A percentile compares a stretch with the other conserved stretches of the same genome.
These are phyloP conservation scores for Metschnikowia lachancei DNA, from an alignment of 805 yeast genomes.

Conservation along the genomic window DNA sequence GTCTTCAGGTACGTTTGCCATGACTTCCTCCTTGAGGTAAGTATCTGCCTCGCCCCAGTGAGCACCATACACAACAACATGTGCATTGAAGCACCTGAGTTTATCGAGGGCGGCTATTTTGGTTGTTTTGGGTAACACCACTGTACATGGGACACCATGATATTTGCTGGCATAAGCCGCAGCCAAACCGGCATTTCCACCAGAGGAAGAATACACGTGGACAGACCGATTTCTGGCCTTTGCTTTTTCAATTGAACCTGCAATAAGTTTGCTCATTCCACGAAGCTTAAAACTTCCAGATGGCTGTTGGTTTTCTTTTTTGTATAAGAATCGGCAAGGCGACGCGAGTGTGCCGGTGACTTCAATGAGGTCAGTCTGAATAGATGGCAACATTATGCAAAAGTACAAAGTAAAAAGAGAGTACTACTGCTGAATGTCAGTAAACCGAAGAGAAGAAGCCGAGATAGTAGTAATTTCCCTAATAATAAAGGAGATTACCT, in stretches of 20 bases:
- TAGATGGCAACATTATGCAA: constrained; percentile 20
- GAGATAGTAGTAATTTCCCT: no score
- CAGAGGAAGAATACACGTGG: constrained; percentile 49
- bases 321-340: constrained; percentile 44
- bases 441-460: not conserved
- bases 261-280: constrained; percentile 50
- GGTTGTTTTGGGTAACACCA: constrained; percentile 56
- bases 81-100: constrained; percentile 49
- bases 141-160: constrained; percentile 48
- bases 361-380: constrained; percentile 39
- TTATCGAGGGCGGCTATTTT: constrained; percentile 42
- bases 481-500: no score
- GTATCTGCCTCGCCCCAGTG: constrained; percentile 52
- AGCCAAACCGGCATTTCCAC: constrained; percentile 59
- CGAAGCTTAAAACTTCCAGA: constrained; percentile 57
- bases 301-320: constrained; percentile 53
- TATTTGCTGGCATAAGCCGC: constrained; percentile 46
- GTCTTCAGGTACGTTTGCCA: constrained; percentile 18
- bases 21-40: constrained; percentile 29
- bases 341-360: constrained; percentile 27
- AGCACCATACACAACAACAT: constrained; percentile 45
- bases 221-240: constrained; percentile 24
- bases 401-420: not conserved
- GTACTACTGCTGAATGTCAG: not conserved
- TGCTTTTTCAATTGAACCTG: constrained; percentile 29